Percentiles rank a stretch among this genome's conserved stretches.
Conservation (phyloP, 1,139 yeast genomes). For the Casaregolazyma suthepensis region DNA sequence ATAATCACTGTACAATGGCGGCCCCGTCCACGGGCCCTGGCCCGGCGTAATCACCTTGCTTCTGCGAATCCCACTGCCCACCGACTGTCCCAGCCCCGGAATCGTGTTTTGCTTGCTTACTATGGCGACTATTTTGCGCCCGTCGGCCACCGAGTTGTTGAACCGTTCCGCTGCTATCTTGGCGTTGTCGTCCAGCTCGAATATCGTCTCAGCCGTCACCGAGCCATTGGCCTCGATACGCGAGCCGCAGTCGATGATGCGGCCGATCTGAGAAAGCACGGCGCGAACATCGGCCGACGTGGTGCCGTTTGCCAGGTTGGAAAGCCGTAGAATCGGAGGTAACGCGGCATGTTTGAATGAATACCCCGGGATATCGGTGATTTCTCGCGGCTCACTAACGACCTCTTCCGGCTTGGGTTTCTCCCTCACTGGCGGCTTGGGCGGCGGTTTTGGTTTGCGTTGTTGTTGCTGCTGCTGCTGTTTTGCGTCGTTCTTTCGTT, state of each 20-base stretch:
- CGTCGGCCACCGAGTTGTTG: conserved; percentile 27
- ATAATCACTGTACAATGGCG: conserved; percentile 21
- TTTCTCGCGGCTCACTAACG: background rate
- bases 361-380: conserved; percentile 4
- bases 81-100: conserved; percentile 9
- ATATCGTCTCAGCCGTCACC: conserved; percentile 26
- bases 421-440: background rate
- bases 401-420: background rate
- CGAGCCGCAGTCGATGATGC: conserved; percentile 22
- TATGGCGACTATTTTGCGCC: conserved; percentile 21
- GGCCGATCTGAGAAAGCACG: conserved; percentile 23
- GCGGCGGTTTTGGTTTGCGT: background rate
- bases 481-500: background rate
- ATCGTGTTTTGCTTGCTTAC: conserved; percentile 23
- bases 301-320: conserved; percentile 26
- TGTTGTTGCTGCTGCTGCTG: background rate
- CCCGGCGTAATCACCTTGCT: background rate
- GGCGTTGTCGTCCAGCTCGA: conserved; percentile 20
- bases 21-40: conserved; percentile 18
- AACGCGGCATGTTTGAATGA: conserved; percentile 23
- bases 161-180: conserved; percentile 21
- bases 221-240: conserved; percentile 12
- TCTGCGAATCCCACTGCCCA: background rate
- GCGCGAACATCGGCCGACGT: conserved; percentile 25
- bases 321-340: conserved; percentile 26